These are phyloP conservation scores for Colletotrichum tofieldiae DNA, from an alignment of 2,329 filamentous ascomycete genomes.

Conservation along the genomic window DNA sequence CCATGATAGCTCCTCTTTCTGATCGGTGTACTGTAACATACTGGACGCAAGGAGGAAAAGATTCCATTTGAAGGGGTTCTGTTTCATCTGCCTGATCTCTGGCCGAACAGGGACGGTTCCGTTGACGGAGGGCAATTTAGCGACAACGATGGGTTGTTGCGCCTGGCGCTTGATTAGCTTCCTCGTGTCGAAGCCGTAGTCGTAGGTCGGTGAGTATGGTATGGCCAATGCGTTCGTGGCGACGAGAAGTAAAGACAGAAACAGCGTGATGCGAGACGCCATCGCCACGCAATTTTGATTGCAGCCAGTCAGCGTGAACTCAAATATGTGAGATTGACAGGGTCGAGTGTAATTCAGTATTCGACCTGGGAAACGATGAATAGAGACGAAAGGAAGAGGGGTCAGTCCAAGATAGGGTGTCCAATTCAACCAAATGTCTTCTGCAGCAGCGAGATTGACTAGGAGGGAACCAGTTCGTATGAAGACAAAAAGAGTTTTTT, in stretches of 20 bases:
- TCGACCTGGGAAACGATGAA: neutral
- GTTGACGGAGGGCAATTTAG: slow-evolving; percentile 58
- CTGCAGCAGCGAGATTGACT: neutral
- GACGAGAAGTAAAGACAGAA: slow-evolving; percentile 13
- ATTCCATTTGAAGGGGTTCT: slow-evolving; percentile 79
- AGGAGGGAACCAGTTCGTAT: neutral
- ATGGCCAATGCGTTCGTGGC: slow-evolving; percentile 3
- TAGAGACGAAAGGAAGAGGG: neutral
- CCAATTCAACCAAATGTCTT: neutral
- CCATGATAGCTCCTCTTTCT: slow-evolving; percentile 77
- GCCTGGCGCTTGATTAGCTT: slow-evolving; percentile 59
- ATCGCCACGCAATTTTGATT: slow-evolving; percentile 13
- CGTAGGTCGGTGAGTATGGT: slow-evolving; percentile 53
- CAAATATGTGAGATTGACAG: neutral
- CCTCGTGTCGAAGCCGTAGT: slow-evolving; percentile 66
- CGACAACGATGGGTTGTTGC: slow-evolving; percentile 58
- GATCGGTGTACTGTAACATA: slow-evolving; percentile 78
- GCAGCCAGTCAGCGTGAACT: neutral
- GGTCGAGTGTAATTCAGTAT: neutral
- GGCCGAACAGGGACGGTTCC: slow-evolving; percentile 65
- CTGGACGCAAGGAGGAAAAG: slow-evolving; percentile 83
- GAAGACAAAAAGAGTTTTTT: neutral
- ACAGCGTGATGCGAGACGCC: slow-evolving; percentile 14
- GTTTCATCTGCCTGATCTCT: slow-evolving; percentile 78
- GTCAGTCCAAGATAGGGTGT: neutral